phyloP scores from a whole-genome alignment of 768 basidiomycete species.

The Lactarius hengduanensis region DNA sequence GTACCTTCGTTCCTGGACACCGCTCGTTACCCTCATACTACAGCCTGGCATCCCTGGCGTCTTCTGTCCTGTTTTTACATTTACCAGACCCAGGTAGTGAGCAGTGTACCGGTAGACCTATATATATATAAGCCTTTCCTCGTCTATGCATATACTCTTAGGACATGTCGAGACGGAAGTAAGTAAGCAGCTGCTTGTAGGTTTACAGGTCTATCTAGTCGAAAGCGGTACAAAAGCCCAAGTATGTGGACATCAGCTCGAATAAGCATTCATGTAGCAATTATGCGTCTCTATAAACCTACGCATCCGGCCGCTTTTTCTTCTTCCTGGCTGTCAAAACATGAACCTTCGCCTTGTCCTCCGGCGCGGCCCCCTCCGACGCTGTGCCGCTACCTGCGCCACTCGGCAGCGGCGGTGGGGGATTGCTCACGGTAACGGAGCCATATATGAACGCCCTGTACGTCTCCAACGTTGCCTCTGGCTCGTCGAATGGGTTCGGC shows the following conservation, averaged over 20 bases:
- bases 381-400: slow-evolving; percentile 18
- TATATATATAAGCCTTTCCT: slow-evolving; percentile 69
- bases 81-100: neutral
- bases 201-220: too few relatives aligned
- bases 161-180: too few relatives aligned
- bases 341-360: slow-evolving; percentile 43
- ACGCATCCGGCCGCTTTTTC: slow-evolving; percentile 36
- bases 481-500: slow-evolving; percentile 68
- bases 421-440: slow-evolving; percentile 50
- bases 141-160: slow-evolving; percentile 67
- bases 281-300: neutral
- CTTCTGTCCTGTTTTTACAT: neutral
- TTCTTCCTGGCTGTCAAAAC: slow-evolving; percentile 57
- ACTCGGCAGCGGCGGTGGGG: slow-evolving; percentile 34
- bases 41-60: neutral
- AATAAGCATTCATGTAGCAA: slow-evolving; percentile 26
- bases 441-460: slow-evolving; percentile 64
- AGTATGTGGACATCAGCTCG: slow-evolving; percentile 62
- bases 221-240: too few relatives aligned
- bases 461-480: slow-evolving; percentile 57
- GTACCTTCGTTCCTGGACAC: neutral
- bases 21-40: neutral
- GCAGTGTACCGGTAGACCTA: slow-evolving; percentile 32
- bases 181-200: too few relatives aligned
- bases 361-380: slow-evolving; percentile 18